Base-by-base conservation (phyloP, 768 basidiomycete species). In the Leccinum longicurvipes region DNA sequence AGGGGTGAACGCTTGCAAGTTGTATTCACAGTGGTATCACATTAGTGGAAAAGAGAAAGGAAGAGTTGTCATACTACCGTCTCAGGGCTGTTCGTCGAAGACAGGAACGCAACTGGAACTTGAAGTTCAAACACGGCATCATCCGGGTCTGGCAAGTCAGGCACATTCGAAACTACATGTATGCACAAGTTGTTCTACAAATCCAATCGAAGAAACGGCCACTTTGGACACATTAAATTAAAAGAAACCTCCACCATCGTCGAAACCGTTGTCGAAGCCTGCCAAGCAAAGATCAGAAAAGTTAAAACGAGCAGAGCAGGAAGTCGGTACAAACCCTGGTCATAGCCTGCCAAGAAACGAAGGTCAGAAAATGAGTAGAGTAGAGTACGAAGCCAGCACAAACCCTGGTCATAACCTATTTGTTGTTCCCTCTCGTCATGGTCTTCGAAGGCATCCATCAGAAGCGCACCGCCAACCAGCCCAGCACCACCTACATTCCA, bases 391-490 rank as follows among this genome's bases (percentile, higher is more conserved):
- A n/a, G n/a, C n/a, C n/a, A n/a, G n/a, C n/a, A 54, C 59, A 24
- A 29, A 73, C 79, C 77, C 31, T 74, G 59, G 0, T 78, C 63
- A 47, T 64, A 79, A 0, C 67, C 75, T 2, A 63, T 24, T 7
- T 73, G 59, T 44, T 69, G 66, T 36, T 67, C 72, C 17, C 41
- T 15, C 0, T 75, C 74, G 29, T 78, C 48, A 47, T 77, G 72
- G 56, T 71, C 67, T 45, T 83, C 83, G 28, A 83, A 57, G 0
- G 79, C 81, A 45, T 83, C 75, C 32, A 63, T 79, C 36, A 88
- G 63, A 44, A 89, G 67, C 3, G 73, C 72, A 55, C 87, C 88
- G 36, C 82, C 86, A n/a, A 86, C 65, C n/a, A 88, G 66, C 55
- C 85, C 88, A 15, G 76, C 86, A 63, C 80, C 86, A 60, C 78